Percentiles rank a stretch among this genome's conserved stretches.
Conservation (phyloP, 805 yeast genomes). For the Ogataea dorogensis region DNA sequence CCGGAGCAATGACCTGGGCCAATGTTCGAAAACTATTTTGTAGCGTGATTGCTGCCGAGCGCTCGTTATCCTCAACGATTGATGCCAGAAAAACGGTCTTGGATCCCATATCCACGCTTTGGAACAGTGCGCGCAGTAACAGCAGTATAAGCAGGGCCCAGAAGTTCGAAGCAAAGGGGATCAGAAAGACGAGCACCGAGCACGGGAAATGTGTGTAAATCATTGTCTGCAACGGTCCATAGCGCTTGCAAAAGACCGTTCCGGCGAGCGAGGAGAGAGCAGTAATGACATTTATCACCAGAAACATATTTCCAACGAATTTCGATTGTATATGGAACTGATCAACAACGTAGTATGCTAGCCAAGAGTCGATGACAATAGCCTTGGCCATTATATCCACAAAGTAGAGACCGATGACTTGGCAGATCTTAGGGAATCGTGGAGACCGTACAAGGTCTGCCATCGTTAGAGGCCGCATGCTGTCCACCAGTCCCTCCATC, state of each 20-base stretch:
- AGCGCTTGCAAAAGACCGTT: conserved; percentile 41
- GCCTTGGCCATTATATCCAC: conserved; percentile 46
- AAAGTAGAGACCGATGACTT: conserved; percentile 39
- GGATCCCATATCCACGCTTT: conserved; percentile 49
- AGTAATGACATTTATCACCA: conserved; percentile 38
- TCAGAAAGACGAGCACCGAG: conserved; percentile 37
- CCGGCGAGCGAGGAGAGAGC: conserved; percentile 43
- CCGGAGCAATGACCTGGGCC: conserved; percentile 43
- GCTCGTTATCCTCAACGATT: conserved; percentile 37
- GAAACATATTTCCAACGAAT: conserved; percentile 40
- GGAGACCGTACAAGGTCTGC: conserved; percentile 14
- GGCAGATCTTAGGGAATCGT: conserved; percentile 21
- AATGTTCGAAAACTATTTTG: conserved; percentile 44
- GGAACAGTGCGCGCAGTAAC: conserved; percentile 39
- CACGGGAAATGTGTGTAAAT: conserved; percentile 44
- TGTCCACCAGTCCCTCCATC: conserved; percentile 1
- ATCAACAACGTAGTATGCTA: conserved; percentile 41
- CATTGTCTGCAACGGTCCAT: conserved; percentile 47
- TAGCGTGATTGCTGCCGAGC: conserved; percentile 45
- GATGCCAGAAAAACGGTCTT: conserved; percentile 47
- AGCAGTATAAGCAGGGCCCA: conserved; percentile 33
- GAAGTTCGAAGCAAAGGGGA: conserved; percentile 40
- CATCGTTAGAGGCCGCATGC: not conserved
- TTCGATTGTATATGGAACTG: conserved; percentile 37
- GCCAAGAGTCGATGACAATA: conserved; percentile 45